Conservation (phyloP, 2,329 filamentous ascomycete genomes). For the Fusarium austroafricanum region DNA sequence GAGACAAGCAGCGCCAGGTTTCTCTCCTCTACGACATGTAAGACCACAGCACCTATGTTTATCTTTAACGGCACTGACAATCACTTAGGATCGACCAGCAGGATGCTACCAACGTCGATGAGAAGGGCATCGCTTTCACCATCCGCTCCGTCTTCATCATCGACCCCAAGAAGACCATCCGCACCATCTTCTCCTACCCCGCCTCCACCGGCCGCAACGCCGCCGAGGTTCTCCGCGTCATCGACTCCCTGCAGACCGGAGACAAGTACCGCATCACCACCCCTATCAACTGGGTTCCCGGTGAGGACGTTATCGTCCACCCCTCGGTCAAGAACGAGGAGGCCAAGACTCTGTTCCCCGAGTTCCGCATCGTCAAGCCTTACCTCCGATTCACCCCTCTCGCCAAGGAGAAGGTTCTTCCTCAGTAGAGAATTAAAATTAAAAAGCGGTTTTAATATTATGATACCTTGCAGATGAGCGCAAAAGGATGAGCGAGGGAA, state of each 20-base stretch:
- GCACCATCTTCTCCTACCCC: conserved; percentile 91
- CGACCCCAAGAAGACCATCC: conserved; percentile 93
- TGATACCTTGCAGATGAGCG: conserved; percentile 44
- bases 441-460: conserved; percentile 20
- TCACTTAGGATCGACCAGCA: conserved; percentile 79
- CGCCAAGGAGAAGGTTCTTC: conserved; percentile 61
- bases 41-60: conserved; percentile 42
- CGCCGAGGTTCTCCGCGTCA: conserved; percentile 79
- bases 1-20: conserved; percentile 81
- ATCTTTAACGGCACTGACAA: conserved; percentile 6
- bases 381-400: conserved; percentile 80
- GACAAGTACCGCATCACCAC: conserved; percentile 91
- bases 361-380: conserved; percentile 75
- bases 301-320: conserved; percentile 93
- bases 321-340: conserved; percentile 84
- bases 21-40: conserved; percentile 83
- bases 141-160: conserved; percentile 96
- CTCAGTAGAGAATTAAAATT: conserved; percentile 28
- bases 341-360: conserved; percentile 87
- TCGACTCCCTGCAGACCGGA: conserved; percentile 83
- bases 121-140: conserved; percentile 88
- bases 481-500: conserved; percentile 1
- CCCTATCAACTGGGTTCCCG: conserved; percentile 89
- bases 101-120: conserved; percentile 83
- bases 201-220: conserved; percentile 89